Evolutionary conservation across 2,329 filamentous ascomycete genomes (phyloP).

Genomic region (Colletotrichum kahawae): DNA sequence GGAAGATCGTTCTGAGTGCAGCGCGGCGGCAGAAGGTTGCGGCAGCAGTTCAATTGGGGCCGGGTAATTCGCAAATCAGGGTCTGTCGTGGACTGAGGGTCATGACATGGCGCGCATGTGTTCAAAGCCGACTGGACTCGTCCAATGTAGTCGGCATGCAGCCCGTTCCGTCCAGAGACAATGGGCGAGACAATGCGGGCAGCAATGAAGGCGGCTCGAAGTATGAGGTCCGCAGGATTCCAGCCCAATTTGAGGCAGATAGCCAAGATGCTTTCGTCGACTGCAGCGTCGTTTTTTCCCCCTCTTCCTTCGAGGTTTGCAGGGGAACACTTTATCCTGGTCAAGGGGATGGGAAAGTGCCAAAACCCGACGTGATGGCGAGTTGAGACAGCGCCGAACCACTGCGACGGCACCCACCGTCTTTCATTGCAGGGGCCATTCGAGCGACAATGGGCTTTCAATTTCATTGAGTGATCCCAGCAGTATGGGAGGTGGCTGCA

Average conservation of each 20-base stretch:
- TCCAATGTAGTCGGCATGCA: constrained; percentile 25
- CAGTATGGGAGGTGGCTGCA: background rate
- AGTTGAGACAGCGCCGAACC: background rate
- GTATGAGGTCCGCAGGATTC: constrained; percentile 5
- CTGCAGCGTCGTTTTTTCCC: background rate
- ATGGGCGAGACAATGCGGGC: background rate
- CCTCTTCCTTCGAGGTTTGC: background rate
- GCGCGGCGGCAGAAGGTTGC: background rate
- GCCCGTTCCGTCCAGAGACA: constrained; percentile 6
- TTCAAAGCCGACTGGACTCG: constrained; percentile 22
- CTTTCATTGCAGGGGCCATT: background rate
- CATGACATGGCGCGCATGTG: constrained; percentile 18
- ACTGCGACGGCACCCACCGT: background rate
- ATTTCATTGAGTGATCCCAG: background rate
- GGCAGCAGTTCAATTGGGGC: background rate
- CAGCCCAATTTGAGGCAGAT: constrained; percentile 11
- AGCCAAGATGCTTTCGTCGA: background rate
- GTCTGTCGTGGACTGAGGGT: background rate
- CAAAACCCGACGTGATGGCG: background rate
- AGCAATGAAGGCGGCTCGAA: constrained; percentile 13
- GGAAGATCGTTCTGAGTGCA: background rate
- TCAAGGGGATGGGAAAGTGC: background rate
- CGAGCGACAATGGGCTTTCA: background rate
- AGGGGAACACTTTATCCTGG: background rate
- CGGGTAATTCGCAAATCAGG: background rate